Percentiles rank a stretch among this genome's conserved stretches.
Evolutionary conservation across 345 rosid genomes (phyloP).

Genomic region (Turritis glabra): DNA sequence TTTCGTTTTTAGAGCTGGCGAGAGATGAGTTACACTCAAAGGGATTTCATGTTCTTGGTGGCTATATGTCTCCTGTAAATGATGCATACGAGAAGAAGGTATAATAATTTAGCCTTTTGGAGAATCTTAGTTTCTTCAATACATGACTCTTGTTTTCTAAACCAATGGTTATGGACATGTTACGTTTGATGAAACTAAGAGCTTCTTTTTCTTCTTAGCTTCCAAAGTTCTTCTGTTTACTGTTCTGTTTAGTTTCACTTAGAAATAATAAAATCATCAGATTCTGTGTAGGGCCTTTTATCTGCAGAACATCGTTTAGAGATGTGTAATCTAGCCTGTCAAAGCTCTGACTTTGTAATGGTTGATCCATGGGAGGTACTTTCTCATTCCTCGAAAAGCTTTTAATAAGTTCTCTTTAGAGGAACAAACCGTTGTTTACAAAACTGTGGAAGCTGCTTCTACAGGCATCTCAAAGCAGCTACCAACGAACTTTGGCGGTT

Average conservation of each 20-base stretch:
- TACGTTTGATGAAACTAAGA: constrained; percentile 13
- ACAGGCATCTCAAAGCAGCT: constrained; percentile 74
- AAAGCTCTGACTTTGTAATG: constrained; percentile 81
- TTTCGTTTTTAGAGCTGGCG: constrained; percentile 62
- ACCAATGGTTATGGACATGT: background rate
- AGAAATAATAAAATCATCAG: constrained; percentile 19
- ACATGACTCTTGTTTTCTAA: background rate
- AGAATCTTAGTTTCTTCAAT: background rate
- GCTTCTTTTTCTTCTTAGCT: background rate
- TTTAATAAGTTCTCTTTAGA: background rate
- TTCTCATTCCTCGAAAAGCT: background rate
- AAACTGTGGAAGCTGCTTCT: constrained; percentile 23
- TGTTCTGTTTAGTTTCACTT: background rate
- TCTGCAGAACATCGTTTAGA: constrained; percentile 66
- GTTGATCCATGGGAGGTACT: constrained; percentile 94
- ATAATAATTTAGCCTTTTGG: background rate
- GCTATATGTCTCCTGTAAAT: constrained; percentile 92
- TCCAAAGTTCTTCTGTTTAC: background rate
- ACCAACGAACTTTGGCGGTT: constrained; percentile 64
- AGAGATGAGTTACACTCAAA: constrained; percentile 67
- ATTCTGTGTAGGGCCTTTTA: constrained; percentile 59
- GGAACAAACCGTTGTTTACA: constrained; percentile 6
- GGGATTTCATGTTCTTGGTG: constrained; percentile 78
- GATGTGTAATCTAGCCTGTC: constrained; percentile 77
- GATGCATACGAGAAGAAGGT: constrained; percentile 86